Percentiles rank a stretch among this genome's conserved stretches.
Conservation (phyloP, 352 stramenopile species). For the Phytophthora fragariaefolia region DNA sequence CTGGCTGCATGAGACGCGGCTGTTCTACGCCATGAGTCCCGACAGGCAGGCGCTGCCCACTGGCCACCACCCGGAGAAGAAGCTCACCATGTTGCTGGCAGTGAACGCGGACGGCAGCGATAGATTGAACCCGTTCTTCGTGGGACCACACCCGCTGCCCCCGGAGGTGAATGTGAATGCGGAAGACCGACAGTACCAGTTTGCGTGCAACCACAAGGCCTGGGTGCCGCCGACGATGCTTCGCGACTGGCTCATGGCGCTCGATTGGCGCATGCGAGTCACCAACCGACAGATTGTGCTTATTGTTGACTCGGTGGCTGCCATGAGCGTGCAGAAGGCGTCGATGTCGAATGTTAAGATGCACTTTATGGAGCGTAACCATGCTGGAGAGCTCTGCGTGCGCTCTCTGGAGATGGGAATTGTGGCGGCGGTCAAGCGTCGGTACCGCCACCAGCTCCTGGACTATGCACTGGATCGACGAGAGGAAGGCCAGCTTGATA, state of each 20-base stretch:
- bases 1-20: constrained; percentile 75
- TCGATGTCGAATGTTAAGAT: constrained; percentile 72
- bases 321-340: constrained; percentile 63
- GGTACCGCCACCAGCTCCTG: constrained; percentile 62
- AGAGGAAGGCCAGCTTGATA: constrained; percentile 42
- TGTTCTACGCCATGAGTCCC: constrained; percentile 57
- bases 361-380: constrained; percentile 49
- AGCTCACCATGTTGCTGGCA: constrained; percentile 69
- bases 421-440: constrained; percentile 55
- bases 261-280: constrained; percentile 84
- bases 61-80: constrained; percentile 42
- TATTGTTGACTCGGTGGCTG: constrained; percentile 64
- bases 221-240: constrained; percentile 81
- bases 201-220: constrained; percentile 71
- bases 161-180: constrained; percentile 3
- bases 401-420: constrained; percentile 51
- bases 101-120: constrained; percentile 76
- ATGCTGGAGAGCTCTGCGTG: constrained; percentile 50
- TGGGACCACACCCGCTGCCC: constrained; percentile 48
- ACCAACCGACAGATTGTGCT: constrained; percentile 74
- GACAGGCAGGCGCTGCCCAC: constrained; percentile 35
- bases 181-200: constrained; percentile 54
- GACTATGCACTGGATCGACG: constrained; percentile 50
- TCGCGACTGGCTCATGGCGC: constrained; percentile 75
- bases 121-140: constrained; percentile 72